These are phyloP conservation scores for Graphium sp. DNA, from an alignment of 2,329 filamentous ascomycete species.

Conservation along the genomic window DNA sequence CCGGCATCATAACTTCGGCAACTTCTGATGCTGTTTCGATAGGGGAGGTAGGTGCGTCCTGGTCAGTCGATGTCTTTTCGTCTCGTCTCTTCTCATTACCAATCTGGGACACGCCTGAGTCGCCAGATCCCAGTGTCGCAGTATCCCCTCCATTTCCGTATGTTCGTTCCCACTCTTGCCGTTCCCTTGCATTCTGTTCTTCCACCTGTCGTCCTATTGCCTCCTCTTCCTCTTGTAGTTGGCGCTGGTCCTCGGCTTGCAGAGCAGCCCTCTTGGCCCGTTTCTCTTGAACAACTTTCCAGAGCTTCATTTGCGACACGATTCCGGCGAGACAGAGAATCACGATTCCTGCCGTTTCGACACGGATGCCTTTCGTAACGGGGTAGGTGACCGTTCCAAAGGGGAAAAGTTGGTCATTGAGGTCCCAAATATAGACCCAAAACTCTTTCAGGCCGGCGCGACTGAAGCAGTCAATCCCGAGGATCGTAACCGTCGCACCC, in stretches of 20 bases:
- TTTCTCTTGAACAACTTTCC: slow-evolving; percentile 59
- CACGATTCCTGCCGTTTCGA: slow-evolving; percentile 65
- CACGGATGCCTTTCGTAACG: slow-evolving; percentile 68
- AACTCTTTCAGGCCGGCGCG: slow-evolving; percentile 88
- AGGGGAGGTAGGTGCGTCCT: too few relatives aligned
- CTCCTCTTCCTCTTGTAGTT: slow-evolving; percentile 48
- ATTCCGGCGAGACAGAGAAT: slow-evolving; percentile 61
- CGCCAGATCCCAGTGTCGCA: slow-evolving; percentile 16
- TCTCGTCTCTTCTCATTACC: slow-evolving; percentile 32
- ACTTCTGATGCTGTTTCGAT: neutral
- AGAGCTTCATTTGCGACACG: slow-evolving; percentile 71
- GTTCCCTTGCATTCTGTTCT: slow-evolving; percentile 41
- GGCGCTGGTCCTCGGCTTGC: slow-evolving; percentile 29
- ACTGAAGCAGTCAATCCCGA: slow-evolving; percentile 85
- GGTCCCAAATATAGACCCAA: slow-evolving; percentile 78
- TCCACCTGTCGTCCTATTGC: slow-evolving; percentile 52
- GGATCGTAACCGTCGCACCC: slow-evolving; percentile 60
- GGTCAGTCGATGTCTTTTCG: too few relatives aligned
- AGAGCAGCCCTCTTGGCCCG: slow-evolving; percentile 34
- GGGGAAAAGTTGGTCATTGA: slow-evolving; percentile 72
- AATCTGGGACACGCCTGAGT: slow-evolving; percentile 33
- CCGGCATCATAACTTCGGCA: neutral
- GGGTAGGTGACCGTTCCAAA: slow-evolving; percentile 64
- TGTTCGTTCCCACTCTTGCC: slow-evolving; percentile 56
- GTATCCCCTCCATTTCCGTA: slow-evolving; percentile 45